phyloP scores from a whole-genome alignment of 2,329 filamentous ascomycete genomes.

The Fusarium sarcochroum region DNA sequence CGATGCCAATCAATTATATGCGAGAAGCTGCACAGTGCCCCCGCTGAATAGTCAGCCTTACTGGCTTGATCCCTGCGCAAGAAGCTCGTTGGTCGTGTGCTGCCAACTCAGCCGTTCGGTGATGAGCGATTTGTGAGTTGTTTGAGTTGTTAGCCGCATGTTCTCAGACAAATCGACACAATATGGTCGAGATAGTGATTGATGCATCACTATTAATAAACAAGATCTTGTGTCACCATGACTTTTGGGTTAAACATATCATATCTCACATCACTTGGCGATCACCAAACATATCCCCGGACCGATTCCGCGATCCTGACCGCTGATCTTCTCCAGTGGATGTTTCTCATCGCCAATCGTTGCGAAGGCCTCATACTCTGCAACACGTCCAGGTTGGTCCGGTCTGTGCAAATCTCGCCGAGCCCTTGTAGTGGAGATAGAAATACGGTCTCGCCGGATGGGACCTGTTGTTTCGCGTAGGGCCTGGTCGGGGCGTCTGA shows the following conservation, averaged over 20 bases:
- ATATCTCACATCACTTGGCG: background rate
- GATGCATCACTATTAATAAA: background rate
- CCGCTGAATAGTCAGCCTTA: constrained; percentile 16
- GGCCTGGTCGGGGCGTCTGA: constrained; percentile 2
- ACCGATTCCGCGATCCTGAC: constrained; percentile 3
- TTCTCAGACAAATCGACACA: background rate
- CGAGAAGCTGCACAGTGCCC: constrained; percentile 4
- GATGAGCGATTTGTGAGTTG: background rate
- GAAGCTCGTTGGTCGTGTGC: background rate
- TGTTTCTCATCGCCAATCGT: background rate
- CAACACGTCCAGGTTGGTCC: constrained; percentile 20
- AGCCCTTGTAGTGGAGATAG: background rate
- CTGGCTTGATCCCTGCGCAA: constrained; percentile 9
- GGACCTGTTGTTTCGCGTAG: constrained; percentile 17
- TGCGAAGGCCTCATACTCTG: constrained; percentile 7
- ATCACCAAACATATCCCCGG: background rate
- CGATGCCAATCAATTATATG: constrained; percentile 6
- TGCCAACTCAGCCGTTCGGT: background rate
- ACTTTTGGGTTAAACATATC: background rate
- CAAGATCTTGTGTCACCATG: background rate
- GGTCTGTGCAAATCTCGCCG: constrained; percentile 2
- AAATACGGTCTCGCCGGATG: constrained; percentile 11
- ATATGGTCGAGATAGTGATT: background rate
- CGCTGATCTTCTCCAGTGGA: constrained; percentile 11
- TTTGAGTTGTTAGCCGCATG: background rate